Evolutionary conservation across 2,329 filamentous ascomycete species (phyloP).

Genomic region (Fonsecaea pugnacius): DNA sequence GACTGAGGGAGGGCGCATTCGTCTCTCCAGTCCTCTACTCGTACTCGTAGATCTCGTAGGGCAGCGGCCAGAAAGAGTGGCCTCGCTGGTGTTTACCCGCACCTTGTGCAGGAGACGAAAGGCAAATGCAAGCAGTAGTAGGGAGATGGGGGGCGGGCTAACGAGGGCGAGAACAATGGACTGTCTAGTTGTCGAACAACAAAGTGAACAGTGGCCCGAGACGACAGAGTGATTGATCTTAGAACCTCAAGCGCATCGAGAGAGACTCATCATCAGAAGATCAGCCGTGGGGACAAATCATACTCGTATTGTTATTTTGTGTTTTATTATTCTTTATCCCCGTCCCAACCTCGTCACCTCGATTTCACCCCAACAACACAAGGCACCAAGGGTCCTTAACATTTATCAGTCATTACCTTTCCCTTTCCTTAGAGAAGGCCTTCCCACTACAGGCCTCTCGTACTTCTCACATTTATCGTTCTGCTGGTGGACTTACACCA

Average conservation of each 20-base stretch:
- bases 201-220: constrained; percentile 7
- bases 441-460: too few species aligned
- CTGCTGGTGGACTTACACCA: not conserved
- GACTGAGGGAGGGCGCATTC: constrained; percentile 6
- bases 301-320: not conserved
- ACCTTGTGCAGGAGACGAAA: constrained; percentile 1
- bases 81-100: constrained; percentile 3
- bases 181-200: not conserved
- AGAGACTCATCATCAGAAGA: constrained; percentile 17
- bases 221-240: constrained; percentile 13
- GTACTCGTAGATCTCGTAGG: constrained; percentile 8
- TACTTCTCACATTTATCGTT: not conserved
- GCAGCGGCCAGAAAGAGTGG: constrained; percentile 13
- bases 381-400: constrained; percentile 4
- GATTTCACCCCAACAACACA: not conserved
- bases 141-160: constrained; percentile 3
- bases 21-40: constrained; percentile 4
- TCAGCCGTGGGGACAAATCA: constrained; percentile 12
- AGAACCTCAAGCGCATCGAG: constrained; percentile 2
- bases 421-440: too few species aligned
- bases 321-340: constrained; percentile 1
- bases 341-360: constrained; percentile 15
- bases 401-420: constrained; percentile 16
- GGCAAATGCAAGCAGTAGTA: constrained; percentile 15
- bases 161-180: constrained; percentile 24